These are phyloP conservation scores for Beauveria scarabaeidicola DNA, from an alignment of 2,329 filamentous ascomycete genomes.

Conservation along the genomic window DNA sequence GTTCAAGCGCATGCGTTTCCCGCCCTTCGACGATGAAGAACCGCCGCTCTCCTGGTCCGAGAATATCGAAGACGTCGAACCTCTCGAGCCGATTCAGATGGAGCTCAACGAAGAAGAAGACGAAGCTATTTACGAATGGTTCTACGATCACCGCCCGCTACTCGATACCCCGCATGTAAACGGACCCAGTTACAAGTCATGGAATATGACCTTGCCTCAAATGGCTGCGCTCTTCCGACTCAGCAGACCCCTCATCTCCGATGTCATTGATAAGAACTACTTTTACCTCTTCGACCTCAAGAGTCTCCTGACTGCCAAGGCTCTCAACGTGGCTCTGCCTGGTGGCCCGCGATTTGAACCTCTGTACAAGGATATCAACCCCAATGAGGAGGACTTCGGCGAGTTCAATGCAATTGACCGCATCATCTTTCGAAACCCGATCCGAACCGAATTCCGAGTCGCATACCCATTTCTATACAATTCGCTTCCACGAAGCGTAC, in stretches of 20 bases:
- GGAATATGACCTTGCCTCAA: slow-evolving; percentile 87
- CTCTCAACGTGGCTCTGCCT: slow-evolving; percentile 93
- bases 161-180: slow-evolving; percentile 91
- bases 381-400: slow-evolving; percentile 97
- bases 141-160: slow-evolving; percentile 89
- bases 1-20: slow-evolving; percentile 98
- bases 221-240: slow-evolving; percentile 94
- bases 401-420: slow-evolving; percentile 99
- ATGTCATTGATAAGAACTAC: slow-evolving; percentile 93
- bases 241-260: slow-evolving; percentile 82
- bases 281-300: slow-evolving; percentile 95
- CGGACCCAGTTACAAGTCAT: slow-evolving; percentile 90
- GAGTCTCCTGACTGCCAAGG: slow-evolving; percentile 92
- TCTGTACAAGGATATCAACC: slow-evolving; percentile 95
- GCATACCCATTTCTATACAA: slow-evolving; percentile 95
- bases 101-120: slow-evolving; percentile 94
- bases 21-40: slow-evolving; percentile 97
- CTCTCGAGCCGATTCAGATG: slow-evolving; percentile 95
- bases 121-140: slow-evolving; percentile 86
- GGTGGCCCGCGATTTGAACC: slow-evolving; percentile 95
- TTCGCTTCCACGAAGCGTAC: slow-evolving; percentile 87
- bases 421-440: slow-evolving; percentile 94
- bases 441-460: slow-evolving; percentile 91
- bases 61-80: slow-evolving; percentile 97
- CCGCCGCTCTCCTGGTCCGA: slow-evolving; percentile 96